phyloP scores from a whole-genome alignment of 192 early-diverging fungal species.

The Backusella westeae region DNA sequence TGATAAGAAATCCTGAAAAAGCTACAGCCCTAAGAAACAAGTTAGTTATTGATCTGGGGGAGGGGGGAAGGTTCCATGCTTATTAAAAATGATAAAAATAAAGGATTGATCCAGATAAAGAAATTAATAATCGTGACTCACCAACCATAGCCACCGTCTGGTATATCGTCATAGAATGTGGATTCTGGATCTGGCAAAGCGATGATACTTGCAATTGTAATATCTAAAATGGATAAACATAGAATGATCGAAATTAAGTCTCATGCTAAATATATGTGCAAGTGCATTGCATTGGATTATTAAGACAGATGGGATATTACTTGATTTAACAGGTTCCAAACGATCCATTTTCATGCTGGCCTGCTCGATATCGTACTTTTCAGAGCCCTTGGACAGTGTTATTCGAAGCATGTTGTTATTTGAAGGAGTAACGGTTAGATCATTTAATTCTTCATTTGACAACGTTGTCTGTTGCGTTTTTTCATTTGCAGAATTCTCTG shows the following conservation, averaged over 20 bases:
- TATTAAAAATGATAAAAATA: neutral
- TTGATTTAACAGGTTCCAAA: neutral
- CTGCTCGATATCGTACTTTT: conserved; percentile 4
- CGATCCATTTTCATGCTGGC: neutral
- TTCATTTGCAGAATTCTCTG: neutral
- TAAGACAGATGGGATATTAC: neutral
- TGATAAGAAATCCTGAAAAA: neutral
- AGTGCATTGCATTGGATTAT: neutral
- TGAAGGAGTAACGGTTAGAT: conserved; percentile 3
- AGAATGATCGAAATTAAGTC: neutral
- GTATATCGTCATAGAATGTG: conserved; percentile 3
- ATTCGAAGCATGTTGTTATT: neutral
- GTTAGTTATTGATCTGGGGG: neutral
- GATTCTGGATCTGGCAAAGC: neutral
- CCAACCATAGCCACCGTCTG: conserved; percentile 18
- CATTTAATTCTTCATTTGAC: conserved; percentile 1
- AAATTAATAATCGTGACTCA: conserved; percentile 6
- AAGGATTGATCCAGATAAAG: neutral
- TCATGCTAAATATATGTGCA: neutral
- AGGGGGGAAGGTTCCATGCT: neutral
- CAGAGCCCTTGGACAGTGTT: neutral
- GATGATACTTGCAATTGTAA: conserved; percentile 5
- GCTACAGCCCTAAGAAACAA: neutral
- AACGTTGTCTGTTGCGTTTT: neutral
- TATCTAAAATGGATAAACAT: neutral